Evolutionary conservation across 805 yeast species (phyloP), one percentile per base, ranked within the genome.

Genomic region (Dipodascus albidus): DNA sequence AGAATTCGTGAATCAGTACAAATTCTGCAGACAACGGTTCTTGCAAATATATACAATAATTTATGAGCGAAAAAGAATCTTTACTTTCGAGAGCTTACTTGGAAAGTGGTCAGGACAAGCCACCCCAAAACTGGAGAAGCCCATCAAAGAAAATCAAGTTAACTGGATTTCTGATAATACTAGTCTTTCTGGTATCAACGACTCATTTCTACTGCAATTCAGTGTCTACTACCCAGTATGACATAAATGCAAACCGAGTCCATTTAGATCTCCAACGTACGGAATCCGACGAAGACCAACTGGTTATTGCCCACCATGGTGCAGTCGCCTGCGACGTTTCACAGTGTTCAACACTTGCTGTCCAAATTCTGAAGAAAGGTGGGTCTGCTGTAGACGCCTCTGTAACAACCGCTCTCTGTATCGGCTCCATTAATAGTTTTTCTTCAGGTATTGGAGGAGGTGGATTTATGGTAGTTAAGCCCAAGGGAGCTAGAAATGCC

Each of bases 311-410:
- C 20, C 9, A 38, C 4, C 44, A 38, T 17, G 44, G 44, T 14
- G 86, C 85, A 63, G 87, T 85, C 8, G 79, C 87, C 1, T 74
- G 81, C 42, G 93, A 85, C 62, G 77, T 79, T 1, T 80, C 79
- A 8, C 55, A 68, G 15, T 85, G 93, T 63, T 83, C 90, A 0
- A 61, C 71, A 17, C 64, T 84, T 74, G 93, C 88, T 4, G 74
- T 73, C 3, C 68, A 74, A 3, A 78, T 85, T 17, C 66, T 85
- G 27, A 61, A 67, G 52, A 58, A 61, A 21, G 72, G 74, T 4
- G 95, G 96, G 0, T 83, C 80, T 61, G 96, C 97, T 1, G 96
- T 96, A 0, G 99, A 91, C 65, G 96, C 96, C 0, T 87, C 96
- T 0, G 83, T 91, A 1, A 84, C 96, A 0, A 85, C 87, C 11